phyloP scores from a whole-genome alignment of 2,329 filamentous ascomycete species.

The Alternaria infectoria region DNA sequence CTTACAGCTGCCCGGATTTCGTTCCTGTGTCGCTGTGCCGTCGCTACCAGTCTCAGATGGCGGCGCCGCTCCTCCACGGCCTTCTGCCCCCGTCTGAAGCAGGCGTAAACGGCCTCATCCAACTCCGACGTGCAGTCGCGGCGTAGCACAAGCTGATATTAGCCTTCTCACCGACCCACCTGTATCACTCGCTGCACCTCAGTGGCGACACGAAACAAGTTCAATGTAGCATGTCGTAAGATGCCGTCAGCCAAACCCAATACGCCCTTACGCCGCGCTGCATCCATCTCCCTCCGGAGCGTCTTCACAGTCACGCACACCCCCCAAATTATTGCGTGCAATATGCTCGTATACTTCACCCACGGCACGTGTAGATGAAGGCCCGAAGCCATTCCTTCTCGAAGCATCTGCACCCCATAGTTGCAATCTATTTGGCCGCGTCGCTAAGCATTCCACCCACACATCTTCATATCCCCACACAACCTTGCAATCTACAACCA shows the following conservation, averaged over 20 bases:
- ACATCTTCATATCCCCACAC: constrained; percentile 40
- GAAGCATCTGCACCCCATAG: constrained; percentile 43
- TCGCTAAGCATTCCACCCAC: constrained; percentile 23
- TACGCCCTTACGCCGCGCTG: constrained; percentile 21
- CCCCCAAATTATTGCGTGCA: constrained; percentile 26
- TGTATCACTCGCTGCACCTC: constrained; percentile 30
- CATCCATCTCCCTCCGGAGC: constrained; percentile 19
- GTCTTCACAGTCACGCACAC: constrained; percentile 20
- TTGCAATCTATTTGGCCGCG: constrained; percentile 41
- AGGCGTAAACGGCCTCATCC: not conserved
- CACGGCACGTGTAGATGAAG: constrained; percentile 17
- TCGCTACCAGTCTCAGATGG: constrained; percentile 1
- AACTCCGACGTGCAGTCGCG: constrained; percentile 19
- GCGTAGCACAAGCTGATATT: constrained; percentile 17
- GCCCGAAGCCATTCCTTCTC: constrained; percentile 26
- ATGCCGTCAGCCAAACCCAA: constrained; percentile 33
- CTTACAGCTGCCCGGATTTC: constrained; percentile 13
- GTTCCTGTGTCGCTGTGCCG: constrained; percentile 11
- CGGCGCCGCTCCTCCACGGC: not conserved
- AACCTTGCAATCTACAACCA: constrained; percentile 32
- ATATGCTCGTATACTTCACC: constrained; percentile 18
- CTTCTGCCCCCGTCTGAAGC: not conserved
- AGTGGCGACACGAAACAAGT: constrained; percentile 39
- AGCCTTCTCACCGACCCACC: constrained; percentile 26
- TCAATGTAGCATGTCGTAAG: constrained; percentile 33